Evolutionary conservation across 345 rosid genomes (phyloP).

Genomic region (Dovyalis caffra): DNA sequence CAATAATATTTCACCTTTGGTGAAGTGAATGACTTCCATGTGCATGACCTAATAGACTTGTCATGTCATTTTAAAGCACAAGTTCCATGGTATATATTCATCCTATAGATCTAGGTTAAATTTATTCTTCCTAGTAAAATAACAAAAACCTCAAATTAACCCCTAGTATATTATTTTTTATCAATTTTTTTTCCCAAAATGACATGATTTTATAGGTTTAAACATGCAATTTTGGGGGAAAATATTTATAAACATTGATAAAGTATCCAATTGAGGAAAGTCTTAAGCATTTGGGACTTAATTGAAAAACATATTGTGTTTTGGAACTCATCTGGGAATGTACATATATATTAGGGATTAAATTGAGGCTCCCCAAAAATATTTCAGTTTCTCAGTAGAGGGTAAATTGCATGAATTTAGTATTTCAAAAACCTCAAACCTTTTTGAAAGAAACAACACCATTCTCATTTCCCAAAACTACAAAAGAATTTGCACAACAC

Average conservation of each 20-base stretch:
- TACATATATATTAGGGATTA: neutral
- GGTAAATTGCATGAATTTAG: neutral
- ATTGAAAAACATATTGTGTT: no score
- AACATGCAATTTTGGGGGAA: no score
- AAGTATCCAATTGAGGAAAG: no score
- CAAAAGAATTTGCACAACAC: slow-evolving; percentile 35
- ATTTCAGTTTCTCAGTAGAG: neutral
- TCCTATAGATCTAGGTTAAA: neutral
- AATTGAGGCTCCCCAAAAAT: neutral
- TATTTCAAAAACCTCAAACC: slow-evolving; percentile 1
- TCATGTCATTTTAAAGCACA: slow-evolving; percentile 19
- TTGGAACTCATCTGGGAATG: no score
- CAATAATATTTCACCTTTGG: neutral
- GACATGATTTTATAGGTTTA: no score
- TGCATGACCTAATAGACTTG: slow-evolving; percentile 24
- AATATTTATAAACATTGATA: no score
- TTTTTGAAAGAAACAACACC: slow-evolving; percentile 17
- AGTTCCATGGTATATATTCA: neutral
- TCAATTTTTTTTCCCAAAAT: no score
- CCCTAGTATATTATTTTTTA: neutral
- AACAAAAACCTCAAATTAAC: neutral
- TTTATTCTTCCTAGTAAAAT: neutral
- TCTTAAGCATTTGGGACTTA: no score
- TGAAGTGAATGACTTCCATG: slow-evolving; percentile 26
- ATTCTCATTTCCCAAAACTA: slow-evolving; percentile 45